phyloP scores from a whole-genome alignment of 2,329 filamentous ascomycete genomes.

The Phoma sp. region DNA sequence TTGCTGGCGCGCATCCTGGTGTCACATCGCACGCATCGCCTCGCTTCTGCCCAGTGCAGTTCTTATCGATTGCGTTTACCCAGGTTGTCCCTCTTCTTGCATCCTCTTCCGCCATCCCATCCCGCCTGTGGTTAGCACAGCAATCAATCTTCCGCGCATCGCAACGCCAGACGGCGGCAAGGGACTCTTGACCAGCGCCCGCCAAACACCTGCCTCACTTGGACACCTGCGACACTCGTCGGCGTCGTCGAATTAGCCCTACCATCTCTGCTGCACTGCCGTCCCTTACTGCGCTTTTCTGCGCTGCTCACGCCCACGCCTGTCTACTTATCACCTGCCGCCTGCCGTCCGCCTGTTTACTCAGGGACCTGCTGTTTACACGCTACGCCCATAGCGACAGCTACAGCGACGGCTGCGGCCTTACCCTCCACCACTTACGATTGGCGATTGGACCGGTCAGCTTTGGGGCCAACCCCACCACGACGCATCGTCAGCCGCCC shows the following conservation, averaged over 20 bases:
- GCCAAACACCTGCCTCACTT: conserved; percentile 29
- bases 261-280: conserved; percentile 7
- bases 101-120: conserved; percentile 14
- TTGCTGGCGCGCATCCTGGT: conserved; percentile 18
- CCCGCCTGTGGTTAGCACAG: conserved; percentile 17
- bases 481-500: conserved; percentile 17
- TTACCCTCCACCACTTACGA: neutral
- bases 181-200: conserved; percentile 11
- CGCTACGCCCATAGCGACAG: conserved; percentile 9
- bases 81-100: conserved; percentile 10
- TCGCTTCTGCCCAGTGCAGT: conserved; percentile 2
- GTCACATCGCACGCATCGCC: conserved; percentile 4
- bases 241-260: conserved; percentile 34
- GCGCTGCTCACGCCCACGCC: neutral
- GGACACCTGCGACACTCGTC: conserved; percentile 25
- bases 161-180: conserved; percentile 14
- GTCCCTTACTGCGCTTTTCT: conserved; percentile 14
- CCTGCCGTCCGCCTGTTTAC: conserved; percentile 6
- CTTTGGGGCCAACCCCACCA: conserved; percentile 7
- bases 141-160: conserved; percentile 9
- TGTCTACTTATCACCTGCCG: neutral
- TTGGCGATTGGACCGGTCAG: conserved; percentile 17
- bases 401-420: neutral
- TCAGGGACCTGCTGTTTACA: conserved; percentile 9
- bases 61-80: conserved; percentile 20